Evolutionary conservation across 257 asterid species (phyloP).

Genomic region (Coffea canephora): DNA sequence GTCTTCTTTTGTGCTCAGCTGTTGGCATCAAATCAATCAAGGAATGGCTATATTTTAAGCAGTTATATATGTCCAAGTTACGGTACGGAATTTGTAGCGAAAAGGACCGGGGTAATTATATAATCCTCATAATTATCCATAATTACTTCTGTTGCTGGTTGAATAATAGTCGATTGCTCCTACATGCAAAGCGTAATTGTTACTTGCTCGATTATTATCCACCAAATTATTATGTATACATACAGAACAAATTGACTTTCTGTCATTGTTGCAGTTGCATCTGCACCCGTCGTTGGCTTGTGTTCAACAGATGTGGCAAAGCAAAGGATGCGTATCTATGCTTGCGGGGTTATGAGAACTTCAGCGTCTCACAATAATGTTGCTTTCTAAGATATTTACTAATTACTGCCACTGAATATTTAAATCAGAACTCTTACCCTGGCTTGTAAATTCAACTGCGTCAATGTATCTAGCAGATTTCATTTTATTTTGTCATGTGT

Average conservation of each 20-base stretch:
- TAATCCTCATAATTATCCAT: not conserved
- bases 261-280: not conserved
- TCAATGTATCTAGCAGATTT: not conserved
- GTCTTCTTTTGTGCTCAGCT: conserved; percentile 1
- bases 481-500: no score
- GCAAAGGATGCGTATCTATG: not conserved
- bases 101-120: not conserved
- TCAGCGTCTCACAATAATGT: not conserved
- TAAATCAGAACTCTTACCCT: not conserved
- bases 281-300: not conserved
- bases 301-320: not conserved
- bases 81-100: conserved; percentile 8
- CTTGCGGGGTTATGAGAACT: not conserved
- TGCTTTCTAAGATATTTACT: not conserved
- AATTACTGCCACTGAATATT: not conserved
- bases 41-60: not conserved
- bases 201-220: conserved; percentile 6
- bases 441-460: not conserved
- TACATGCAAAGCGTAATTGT: not conserved
- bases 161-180: not conserved
- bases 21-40: not conserved
- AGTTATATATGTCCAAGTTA: not conserved
- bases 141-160: not conserved
- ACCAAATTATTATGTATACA: not conserved
- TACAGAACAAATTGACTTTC: not conserved